Percentiles rank a stretch among this genome's conserved stretches.
These are phyloP conservation scores for Candida endomychidarum DNA, from an alignment of 805 yeast species.

Conservation along the genomic window DNA sequence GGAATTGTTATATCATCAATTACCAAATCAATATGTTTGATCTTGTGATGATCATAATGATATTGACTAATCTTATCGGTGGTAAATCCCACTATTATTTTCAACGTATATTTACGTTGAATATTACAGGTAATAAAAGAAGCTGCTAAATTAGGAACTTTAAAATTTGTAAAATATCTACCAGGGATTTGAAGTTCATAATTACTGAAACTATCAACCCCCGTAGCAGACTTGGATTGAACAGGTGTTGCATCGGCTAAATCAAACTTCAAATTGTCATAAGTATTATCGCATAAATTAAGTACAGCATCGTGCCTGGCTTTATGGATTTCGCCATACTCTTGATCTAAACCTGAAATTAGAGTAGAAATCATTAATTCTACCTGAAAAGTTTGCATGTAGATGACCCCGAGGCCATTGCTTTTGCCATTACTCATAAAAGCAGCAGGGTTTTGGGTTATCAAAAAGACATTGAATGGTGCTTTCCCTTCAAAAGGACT, in stretches of 20 bases:
- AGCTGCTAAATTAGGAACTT: conserved; percentile 53
- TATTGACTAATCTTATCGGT: conserved; percentile 24
- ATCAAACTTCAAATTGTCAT: conserved; percentile 39
- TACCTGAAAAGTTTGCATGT: conserved; percentile 40
- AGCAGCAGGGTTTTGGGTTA: conserved; percentile 31
- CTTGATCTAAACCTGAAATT: conserved; percentile 27
- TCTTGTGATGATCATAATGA: conserved; percentile 20
- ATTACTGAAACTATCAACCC: conserved; percentile 10
- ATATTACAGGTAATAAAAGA: conserved; percentile 58
- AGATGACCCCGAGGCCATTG: conserved; percentile 49
- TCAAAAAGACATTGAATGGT: conserved; percentile 29
- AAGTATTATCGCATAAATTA: conserved; percentile 32
- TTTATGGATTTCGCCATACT: conserved; percentile 25
- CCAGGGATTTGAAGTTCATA: conserved; percentile 48
- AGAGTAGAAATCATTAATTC: conserved; percentile 28
- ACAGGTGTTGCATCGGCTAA: conserved; percentile 32
- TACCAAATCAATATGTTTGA: conserved; percentile 30
- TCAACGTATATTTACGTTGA: conserved; percentile 30
- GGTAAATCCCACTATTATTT: conserved; percentile 25
- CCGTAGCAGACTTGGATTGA: conserved; percentile 23
- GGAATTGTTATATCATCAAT: conserved; percentile 33
- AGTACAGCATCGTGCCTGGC: conserved; percentile 25
- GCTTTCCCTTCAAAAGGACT: conserved; percentile 13
- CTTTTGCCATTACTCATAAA: conserved; percentile 38
- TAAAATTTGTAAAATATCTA: conserved; percentile 37